A percentile compares a stretch with the other conserved stretches of the same genome.
phyloP scores from a whole-genome alignment of 306 rosid species.

The Cucurbita moschata region DNA sequence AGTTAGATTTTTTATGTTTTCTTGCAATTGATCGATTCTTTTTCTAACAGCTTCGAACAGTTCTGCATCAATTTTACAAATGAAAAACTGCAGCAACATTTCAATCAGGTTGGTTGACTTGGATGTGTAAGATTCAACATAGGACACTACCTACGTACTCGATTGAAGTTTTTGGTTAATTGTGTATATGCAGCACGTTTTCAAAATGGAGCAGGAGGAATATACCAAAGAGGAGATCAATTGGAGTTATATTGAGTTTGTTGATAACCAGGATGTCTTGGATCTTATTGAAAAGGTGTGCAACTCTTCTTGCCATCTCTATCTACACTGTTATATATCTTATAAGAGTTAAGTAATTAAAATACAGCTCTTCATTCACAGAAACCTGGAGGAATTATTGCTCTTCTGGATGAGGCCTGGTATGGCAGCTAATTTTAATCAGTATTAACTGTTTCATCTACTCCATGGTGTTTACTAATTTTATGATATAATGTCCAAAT shows the following conservation, averaged over 20 bases:
- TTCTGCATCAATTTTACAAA: conserved; percentile 97
- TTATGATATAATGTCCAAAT: neutral
- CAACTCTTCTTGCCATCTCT: conserved; percentile 10
- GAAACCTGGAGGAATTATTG: conserved; percentile 98
- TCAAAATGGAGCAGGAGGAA: conserved; percentile 99
- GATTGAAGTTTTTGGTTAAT: conserved; percentile 6
- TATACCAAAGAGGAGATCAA: conserved; percentile 89
- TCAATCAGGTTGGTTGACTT: conserved; percentile 73
- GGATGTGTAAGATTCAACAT: conserved; percentile 7
- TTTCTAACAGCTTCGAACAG: conserved; percentile 77
- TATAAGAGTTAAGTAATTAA: conserved; percentile 11
- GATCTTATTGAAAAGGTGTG: conserved; percentile 93
- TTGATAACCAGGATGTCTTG: conserved; percentile 97
- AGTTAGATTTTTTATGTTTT: conserved; percentile 6
- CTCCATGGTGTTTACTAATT: neutral
- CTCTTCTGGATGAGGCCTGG: conserved; percentile 99
- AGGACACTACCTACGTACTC: neutral
- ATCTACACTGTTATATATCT: too few species aligned
- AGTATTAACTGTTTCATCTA: neutral
- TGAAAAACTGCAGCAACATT: conserved; percentile 98
- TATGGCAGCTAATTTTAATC: conserved; percentile 27
- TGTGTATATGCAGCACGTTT: conserved; percentile 72
- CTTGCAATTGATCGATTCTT: conserved; percentile 20
- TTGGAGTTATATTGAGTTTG: conserved; percentile 99
- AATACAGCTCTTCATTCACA: conserved; percentile 22